Evolutionary conservation across 1,284 basidiomycete species (phyloP), one percentile per base, ranked within the genome.

Genomic region (Trametes pubescens): DNA sequence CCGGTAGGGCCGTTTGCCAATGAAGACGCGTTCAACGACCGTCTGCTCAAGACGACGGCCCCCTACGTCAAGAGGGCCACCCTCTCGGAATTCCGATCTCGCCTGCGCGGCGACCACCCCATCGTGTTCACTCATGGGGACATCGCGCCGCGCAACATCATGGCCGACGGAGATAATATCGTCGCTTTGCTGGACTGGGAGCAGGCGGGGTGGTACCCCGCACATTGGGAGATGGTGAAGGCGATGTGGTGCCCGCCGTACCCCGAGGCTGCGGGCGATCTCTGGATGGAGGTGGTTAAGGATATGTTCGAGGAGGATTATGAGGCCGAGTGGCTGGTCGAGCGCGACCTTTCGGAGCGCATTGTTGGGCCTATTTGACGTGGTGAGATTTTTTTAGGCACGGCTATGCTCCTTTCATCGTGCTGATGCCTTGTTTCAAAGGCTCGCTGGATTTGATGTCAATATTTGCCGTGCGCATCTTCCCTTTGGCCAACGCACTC

Each of bases 41-140:
- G 49, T 22, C 48, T 62, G 2, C 9, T 51, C 1, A 5, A 51
- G 7, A 46, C 44, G 21, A 11, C 55, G 13, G 34, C 16, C 4
- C 34, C 14, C 2, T 56, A 18, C 59, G 26, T 21, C 11, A 4
- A 10, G 13, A 6, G 34, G 7, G 22, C 26, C 16, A 22, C 11
- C 5, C 29, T 35, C 2, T 4, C 51, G 13, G n/a, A 53, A 0
- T 47, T 60, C 18, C 52, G 65, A 1, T 22, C 32, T 6, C 48
- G 51, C 16, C 57, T 59, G 59, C 51, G 51, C 22, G 59, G 8
- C 2, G 46, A 47, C 44, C 62, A 62, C 35, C 10, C 38, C 2
- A 59, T 66, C 51, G 44, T 57, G 10, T 65, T 65, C 57, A 68
- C 64, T 0, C 66, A 68, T 37, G 60, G 64, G 9, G 66, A 65